Conservation (phyloP, 495 filamentous ascomycete genomes). For the Penicillium malachiteum region DNA sequence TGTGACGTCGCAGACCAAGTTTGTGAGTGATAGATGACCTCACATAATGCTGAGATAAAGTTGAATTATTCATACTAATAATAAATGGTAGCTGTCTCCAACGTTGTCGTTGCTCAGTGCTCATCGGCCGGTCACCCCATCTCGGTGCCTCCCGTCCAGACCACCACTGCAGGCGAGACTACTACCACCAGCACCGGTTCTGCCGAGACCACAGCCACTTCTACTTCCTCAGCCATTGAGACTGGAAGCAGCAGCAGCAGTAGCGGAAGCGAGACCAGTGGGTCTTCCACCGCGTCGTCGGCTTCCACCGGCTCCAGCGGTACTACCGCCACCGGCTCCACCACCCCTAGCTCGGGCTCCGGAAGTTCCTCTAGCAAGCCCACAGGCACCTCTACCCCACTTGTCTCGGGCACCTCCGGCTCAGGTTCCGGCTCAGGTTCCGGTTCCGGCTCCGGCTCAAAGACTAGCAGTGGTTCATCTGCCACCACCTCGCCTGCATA, state of each 20-base stretch:
- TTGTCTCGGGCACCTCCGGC: neutral
- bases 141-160: constrained; percentile 33
- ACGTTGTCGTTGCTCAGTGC: constrained; percentile 34
- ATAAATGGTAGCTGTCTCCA: constrained; percentile 32
- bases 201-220: constrained; percentile 7
- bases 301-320: neutral
- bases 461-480: neutral
- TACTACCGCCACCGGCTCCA: constrained; percentile 1
- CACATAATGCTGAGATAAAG: too few relatives aligned
- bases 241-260: constrained; percentile 9
- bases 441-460: neutral
- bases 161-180: constrained; percentile 18
- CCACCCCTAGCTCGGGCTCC: constrained; percentile 7
- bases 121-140: constrained; percentile 40
- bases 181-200: constrained; percentile 1
- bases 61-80: constrained; percentile 2
- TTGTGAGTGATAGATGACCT: constrained; percentile 20
- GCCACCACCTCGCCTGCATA: constrained; percentile 22
- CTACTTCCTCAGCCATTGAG: constrained; percentile 5
- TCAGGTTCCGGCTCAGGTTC: too few relatives aligned
- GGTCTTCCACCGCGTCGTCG: constrained; percentile 6
- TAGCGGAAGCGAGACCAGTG: constrained; percentile 9
- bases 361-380: neutral
- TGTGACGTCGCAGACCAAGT: constrained; percentile 40
- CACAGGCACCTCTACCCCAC: constrained; percentile 13